These are phyloP conservation scores for Isatis tinctoria DNA, from an alignment of 345 rosid species.

Conservation along the genomic window DNA sequence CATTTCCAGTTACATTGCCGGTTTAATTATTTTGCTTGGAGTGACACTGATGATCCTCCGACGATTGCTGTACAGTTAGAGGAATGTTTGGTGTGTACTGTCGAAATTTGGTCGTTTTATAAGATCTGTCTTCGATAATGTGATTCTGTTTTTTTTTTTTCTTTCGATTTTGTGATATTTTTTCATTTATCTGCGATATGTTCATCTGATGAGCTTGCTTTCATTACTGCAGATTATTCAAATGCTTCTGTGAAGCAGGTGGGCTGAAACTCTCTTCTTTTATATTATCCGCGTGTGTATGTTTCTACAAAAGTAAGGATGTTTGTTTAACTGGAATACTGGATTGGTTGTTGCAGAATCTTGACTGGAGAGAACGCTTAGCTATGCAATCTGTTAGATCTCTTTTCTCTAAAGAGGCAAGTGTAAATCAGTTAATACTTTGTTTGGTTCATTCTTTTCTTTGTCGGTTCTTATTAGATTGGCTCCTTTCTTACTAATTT, in stretches of 20 bases:
- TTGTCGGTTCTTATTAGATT: neutral
- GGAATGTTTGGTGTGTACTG: neutral
- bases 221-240: conserved; percentile 46
- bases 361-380: conserved; percentile 85
- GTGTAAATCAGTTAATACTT: conserved; percentile 22
- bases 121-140: neutral
- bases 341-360: conserved; percentile 43
- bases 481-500: conserved; percentile 1
- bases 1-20: neutral
- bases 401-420: conserved; percentile 79
- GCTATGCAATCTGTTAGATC: conserved; percentile 59
- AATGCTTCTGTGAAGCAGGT: conserved; percentile 47
- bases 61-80: neutral
- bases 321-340: conserved; percentile 12
- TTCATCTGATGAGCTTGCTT: neutral
- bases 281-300: neutral
- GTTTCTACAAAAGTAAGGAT: neutral
- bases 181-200: neutral
- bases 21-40: neutral
- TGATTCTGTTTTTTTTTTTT: neutral
- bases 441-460: neutral
- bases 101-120: neutral
- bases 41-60: neutral
- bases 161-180: neutral
- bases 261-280: neutral